phyloP scores from a whole-genome alignment of 2,329 filamentous ascomycete species.

The Aphanoascus verrucosus region DNA sequence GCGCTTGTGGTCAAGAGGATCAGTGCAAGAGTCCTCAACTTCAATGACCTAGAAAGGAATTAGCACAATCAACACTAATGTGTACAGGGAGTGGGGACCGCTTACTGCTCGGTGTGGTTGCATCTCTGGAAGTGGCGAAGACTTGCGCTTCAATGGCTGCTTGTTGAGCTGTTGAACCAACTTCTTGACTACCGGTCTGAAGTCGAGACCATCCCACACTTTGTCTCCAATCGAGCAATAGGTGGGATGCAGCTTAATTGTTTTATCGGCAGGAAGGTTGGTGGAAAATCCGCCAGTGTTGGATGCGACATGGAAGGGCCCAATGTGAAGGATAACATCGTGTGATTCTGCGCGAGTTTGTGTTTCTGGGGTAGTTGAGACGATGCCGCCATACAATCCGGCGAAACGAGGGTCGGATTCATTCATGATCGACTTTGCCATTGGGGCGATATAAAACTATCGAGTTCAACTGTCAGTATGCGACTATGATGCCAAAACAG shows the following conservation, averaged over 20 bases:
- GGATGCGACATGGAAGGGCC: constrained; percentile 10
- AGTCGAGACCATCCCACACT: constrained; percentile 14
- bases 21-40: constrained; percentile 12
- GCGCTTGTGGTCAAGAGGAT: constrained; percentile 13
- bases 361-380: constrained; percentile 7
- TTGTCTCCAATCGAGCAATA: constrained; percentile 15
- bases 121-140: background rate
- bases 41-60: background rate
- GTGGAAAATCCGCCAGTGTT: constrained; percentile 16
- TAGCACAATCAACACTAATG: background rate
- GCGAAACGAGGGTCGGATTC: constrained; percentile 13
- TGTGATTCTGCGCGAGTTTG: constrained; percentile 11
- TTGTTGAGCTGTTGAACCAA: constrained; percentile 11
- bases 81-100: background rate
- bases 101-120: background rate
- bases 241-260: constrained; percentile 13
- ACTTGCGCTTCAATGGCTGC: constrained; percentile 11
- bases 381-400: constrained; percentile 14
- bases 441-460: constrained; percentile 14
- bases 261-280: constrained; percentile 10
- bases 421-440: constrained; percentile 15
- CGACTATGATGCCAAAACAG: background rate
- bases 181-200: constrained; percentile 14
- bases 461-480: background rate
- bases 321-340: constrained; percentile 14